These are phyloP conservation scores for Tulasnella sp. DNA, from an alignment of 768 basidiomycete genomes.

Conservation along the genomic window DNA sequence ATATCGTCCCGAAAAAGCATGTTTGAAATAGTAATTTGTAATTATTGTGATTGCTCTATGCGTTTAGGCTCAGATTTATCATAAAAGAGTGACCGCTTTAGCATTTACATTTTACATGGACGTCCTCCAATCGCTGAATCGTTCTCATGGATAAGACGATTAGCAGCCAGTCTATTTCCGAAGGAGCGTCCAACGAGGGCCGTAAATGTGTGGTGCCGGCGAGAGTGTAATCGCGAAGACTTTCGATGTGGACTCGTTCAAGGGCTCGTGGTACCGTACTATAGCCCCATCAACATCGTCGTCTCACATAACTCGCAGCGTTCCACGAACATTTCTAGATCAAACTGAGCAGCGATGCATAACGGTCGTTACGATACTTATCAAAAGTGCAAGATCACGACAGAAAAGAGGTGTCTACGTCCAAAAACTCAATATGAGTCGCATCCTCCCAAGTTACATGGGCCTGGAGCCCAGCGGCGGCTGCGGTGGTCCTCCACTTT, in stretches of 20 bases:
- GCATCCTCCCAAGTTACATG: background rate
- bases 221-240: background rate
- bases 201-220: background rate
- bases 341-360: conserved; percentile 1
- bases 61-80: too few species aligned
- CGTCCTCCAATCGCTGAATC: background rate
- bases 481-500: background rate
- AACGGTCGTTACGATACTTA: conserved; percentile 2
- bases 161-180: background rate
- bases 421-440: background rate
- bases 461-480: background rate
- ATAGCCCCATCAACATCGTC: too few species aligned
- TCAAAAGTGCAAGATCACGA: background rate
- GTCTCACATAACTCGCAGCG: too few species aligned
- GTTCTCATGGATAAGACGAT: background rate
- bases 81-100: too few species aligned
- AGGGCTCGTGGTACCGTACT: background rate
- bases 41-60: too few species aligned
- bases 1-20: too few species aligned
- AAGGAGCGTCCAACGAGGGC: background rate
- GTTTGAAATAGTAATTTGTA: too few species aligned
- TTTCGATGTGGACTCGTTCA: too few species aligned
- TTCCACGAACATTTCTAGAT: background rate
- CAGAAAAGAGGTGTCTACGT: background rate
- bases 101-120: too few species aligned